phyloP scores from a whole-genome alignment of 1,284 basidiomycete species.

The Irpex lacteus region DNA sequence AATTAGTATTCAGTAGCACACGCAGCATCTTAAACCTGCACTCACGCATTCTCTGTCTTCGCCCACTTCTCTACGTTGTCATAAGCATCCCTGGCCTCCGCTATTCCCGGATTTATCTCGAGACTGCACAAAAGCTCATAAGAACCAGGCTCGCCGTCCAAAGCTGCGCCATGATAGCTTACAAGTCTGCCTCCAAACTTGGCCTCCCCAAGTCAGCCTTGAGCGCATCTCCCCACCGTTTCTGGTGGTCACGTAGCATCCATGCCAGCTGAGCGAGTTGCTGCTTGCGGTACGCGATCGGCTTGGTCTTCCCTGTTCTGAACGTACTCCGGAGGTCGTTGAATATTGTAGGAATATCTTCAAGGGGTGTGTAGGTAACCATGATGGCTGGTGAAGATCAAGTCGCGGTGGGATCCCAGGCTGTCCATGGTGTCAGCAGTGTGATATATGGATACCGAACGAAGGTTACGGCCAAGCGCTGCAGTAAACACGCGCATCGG shows the following conservation, averaged over 20 bases:
- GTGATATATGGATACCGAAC: background rate
- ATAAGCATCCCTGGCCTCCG: slow-evolving; percentile 65
- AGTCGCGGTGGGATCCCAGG: background rate
- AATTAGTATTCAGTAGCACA: background rate
- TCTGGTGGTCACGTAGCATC: slow-evolving; percentile 62
- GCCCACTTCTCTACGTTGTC: slow-evolving; percentile 76
- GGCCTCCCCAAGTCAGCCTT: slow-evolving; percentile 57
- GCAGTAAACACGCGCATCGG: background rate
- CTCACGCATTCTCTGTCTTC: slow-evolving; percentile 56
- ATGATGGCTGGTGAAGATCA: background rate
- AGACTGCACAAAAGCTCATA: slow-evolving; percentile 35
- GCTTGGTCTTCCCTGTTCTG: slow-evolving; percentile 54
- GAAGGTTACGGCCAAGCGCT: background rate
- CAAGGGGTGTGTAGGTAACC: slow-evolving; percentile 13
- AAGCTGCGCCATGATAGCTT: slow-evolving; percentile 19
- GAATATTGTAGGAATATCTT: slow-evolving; percentile 36
- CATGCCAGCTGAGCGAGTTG: slow-evolving; percentile 68
- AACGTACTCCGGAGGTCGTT: slow-evolving; percentile 49
- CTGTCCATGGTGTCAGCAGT: background rate
- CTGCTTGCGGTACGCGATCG: slow-evolving; percentile 60
- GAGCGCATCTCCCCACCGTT: slow-evolving; percentile 54
- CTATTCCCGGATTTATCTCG: slow-evolving; percentile 51
- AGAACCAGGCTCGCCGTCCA: background rate
- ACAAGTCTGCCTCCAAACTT: slow-evolving; percentile 55
- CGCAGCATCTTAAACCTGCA: slow-evolving; percentile 34